These are phyloP conservation scores for Tetraselmis chui DNA, from an alignment of 139 green algal genomes.

Conservation along the genomic window DNA sequence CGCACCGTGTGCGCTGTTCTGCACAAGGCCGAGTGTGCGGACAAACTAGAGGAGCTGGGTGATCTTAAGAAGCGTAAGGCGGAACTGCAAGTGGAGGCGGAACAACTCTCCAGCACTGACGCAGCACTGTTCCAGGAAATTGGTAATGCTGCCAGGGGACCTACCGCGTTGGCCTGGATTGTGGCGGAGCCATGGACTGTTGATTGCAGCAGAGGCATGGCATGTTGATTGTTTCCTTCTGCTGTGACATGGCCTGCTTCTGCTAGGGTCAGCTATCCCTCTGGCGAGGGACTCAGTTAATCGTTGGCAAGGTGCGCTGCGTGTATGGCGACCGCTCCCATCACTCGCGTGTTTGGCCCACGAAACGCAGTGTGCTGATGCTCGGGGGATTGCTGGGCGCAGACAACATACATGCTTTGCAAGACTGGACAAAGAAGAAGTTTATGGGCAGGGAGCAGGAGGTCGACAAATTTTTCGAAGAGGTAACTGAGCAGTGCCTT, in stretches of 20 bases:
- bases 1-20: no score
- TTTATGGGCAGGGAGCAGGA: conserved; percentile 12
- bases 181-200: no score
- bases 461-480: conserved; percentile 7
- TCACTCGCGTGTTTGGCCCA: no score
- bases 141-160: not conserved
- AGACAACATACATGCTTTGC: not conserved
- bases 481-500: not conserved
- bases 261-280: not conserved
- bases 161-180: no score
- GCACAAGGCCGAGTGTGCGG: not conserved
- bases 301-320: not conserved
- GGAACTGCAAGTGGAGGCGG: not conserved
- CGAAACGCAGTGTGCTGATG: conserved; percentile 1
- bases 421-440: conserved; percentile 21
- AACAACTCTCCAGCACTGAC: not conserved
- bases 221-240: not conserved
- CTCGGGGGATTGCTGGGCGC: not conserved
- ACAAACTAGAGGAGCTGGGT: not conserved
- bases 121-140: not conserved
- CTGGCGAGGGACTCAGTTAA: not conserved
- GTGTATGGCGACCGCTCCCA: not conserved
- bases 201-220: no score
- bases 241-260: not conserved
- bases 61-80: not conserved